Base-by-base conservation (phyloP, 805 yeast genomes). In the Candida gorgasii region DNA sequence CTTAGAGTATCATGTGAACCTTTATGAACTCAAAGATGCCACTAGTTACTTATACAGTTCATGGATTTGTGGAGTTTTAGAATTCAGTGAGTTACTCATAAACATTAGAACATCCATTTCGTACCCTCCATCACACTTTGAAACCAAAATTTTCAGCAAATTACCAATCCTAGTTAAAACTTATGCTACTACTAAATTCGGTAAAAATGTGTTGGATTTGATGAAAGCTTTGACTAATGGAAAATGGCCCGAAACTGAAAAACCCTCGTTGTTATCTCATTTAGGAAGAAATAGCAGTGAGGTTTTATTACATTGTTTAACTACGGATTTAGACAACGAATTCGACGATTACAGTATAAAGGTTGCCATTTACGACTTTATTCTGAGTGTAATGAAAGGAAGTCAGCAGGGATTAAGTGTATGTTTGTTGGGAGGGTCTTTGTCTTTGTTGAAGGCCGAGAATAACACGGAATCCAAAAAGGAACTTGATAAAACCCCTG, bases 251-350 rank as follows among this genome's bases (percentile, higher is more conserved):
- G 64, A 66, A 4, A 80, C 78, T 19, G 40, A 49, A n/a, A 77
- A 82, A 24, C 95, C 96, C 3, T 89, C 96, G 0, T 64, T 92
- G 36, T 68, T 92, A 29, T 86, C 97, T 0, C 88, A 88, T 57
- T 64, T 92, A 41, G 93, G 95, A 3, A 69, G 75, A n/a, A 69
- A 73, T 14, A 74, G 78, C 49, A 76, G 96, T 0, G 74, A 73
- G 19, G 62, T 78, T 3, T 69, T 92, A 20, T 65, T 87, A 8
- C 68, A 72, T n/a, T 73, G 84, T 1, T 59, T 92, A 20, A 75
- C 80, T 0, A 49, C 72, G 0, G 89, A 87, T 50, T 66, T 89
- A 52, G 73, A 76, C 20, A 78, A 76, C 48, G 67, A 78, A 0
- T 67, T 80, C 47, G 80, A 77, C 41, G 78, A 75, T 48, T 72